These are phyloP conservation scores for Alternaria alternata DNA, from an alignment of 2,329 filamentous ascomycete species.

Conservation along the genomic window DNA sequence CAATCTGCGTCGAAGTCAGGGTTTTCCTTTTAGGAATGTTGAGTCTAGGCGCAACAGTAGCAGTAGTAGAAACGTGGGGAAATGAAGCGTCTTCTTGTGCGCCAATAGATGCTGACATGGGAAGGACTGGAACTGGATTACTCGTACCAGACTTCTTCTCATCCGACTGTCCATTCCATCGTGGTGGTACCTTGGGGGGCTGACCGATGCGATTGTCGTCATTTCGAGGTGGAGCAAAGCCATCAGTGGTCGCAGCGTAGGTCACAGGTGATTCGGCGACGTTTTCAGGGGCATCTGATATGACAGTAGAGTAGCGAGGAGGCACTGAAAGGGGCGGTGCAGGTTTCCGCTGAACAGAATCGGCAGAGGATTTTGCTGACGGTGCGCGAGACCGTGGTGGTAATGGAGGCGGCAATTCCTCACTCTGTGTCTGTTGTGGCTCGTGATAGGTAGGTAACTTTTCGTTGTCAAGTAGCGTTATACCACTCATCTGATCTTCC, in stretches of 20 bases:
- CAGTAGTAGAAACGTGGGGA: slow-evolving; percentile 19
- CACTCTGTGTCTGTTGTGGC: slow-evolving; percentile 18
- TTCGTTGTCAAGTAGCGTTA: slow-evolving; percentile 55
- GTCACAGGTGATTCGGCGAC: slow-evolving; percentile 51
- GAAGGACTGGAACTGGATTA: slow-evolving; percentile 29
- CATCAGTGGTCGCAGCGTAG: slow-evolving; percentile 52
- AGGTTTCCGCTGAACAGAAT: slow-evolving; percentile 52
- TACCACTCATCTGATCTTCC: slow-evolving; percentile 53
- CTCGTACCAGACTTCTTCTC: slow-evolving; percentile 52
- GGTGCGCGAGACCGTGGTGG: slow-evolving; percentile 47
- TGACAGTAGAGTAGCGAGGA: slow-evolving; percentile 56
- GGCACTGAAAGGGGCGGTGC: slow-evolving; percentile 53
- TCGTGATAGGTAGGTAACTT: slow-evolving; percentile 26
- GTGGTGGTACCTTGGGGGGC: slow-evolving; percentile 21
- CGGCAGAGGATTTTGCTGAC: slow-evolving; percentile 38
- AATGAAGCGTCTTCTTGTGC: slow-evolving; percentile 16
- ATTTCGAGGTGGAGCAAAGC: slow-evolving; percentile 45
- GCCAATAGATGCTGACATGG: slow-evolving; percentile 27
- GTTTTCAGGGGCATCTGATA: slow-evolving; percentile 49
- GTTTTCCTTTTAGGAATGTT: slow-evolving; percentile 56
- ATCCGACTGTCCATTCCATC: slow-evolving; percentile 34
- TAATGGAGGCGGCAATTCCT: slow-evolving; percentile 44
- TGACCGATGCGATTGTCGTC: slow-evolving; percentile 19
- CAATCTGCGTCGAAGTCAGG: slow-evolving; percentile 54
- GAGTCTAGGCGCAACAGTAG: slow-evolving; percentile 46